A percentile compares a stretch with the other conserved stretches of the same genome.
phyloP scores from a whole-genome alignment of 2,329 filamentous ascomycete species.

The Xylariaceae sp. region DNA sequence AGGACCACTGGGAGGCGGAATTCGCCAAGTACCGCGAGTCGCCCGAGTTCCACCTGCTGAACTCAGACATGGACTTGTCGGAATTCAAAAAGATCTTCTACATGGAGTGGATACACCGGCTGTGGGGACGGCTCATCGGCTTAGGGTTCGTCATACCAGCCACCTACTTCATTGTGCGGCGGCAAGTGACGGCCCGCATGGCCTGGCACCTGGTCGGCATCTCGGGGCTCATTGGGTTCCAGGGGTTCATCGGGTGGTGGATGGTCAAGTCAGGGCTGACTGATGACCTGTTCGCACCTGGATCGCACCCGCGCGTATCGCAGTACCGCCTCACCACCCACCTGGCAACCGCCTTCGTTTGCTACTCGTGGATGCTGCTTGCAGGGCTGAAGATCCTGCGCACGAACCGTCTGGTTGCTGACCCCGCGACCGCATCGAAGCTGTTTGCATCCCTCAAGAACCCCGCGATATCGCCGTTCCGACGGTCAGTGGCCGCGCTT shows the following conservation, averaged over 20 bases:
- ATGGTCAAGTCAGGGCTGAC: slow-evolving; percentile 98
- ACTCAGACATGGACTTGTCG: slow-evolving; percentile 86
- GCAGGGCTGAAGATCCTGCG: slow-evolving; percentile 85
- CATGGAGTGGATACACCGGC: slow-evolving; percentile 97
- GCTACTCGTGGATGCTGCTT: slow-evolving; percentile 93
- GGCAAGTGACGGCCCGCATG: slow-evolving; percentile 78
- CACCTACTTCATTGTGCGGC: slow-evolving; percentile 81
- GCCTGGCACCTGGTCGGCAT: slow-evolving; percentile 79
- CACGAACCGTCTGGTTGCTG: slow-evolving; percentile 69
- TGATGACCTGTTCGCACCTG: slow-evolving; percentile 91
- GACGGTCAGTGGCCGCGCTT: slow-evolving; percentile 70
- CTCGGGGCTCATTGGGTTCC: slow-evolving; percentile 86
- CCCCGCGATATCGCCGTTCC: slow-evolving; percentile 73
- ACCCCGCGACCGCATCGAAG: slow-evolving; percentile 65
- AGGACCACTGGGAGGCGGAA: slow-evolving; percentile 85
- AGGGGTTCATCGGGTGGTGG: slow-evolving; percentile 97
- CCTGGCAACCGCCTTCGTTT: slow-evolving; percentile 85
- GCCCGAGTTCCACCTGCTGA: slow-evolving; percentile 89
- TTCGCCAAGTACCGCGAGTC: slow-evolving; percentile 91
- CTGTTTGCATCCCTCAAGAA: slow-evolving; percentile 64
- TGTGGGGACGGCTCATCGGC: slow-evolving; percentile 93
- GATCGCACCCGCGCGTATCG: slow-evolving; percentile 86
- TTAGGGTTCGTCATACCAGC: slow-evolving; percentile 87
- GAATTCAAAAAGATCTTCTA: slow-evolving; percentile 99
- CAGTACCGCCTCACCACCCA: slow-evolving; percentile 93